Percentiles rank a stretch among this genome's conserved stretches.
Conservation (phyloP, 1,284 basidiomycete species). For the Boletus mariae region DNA sequence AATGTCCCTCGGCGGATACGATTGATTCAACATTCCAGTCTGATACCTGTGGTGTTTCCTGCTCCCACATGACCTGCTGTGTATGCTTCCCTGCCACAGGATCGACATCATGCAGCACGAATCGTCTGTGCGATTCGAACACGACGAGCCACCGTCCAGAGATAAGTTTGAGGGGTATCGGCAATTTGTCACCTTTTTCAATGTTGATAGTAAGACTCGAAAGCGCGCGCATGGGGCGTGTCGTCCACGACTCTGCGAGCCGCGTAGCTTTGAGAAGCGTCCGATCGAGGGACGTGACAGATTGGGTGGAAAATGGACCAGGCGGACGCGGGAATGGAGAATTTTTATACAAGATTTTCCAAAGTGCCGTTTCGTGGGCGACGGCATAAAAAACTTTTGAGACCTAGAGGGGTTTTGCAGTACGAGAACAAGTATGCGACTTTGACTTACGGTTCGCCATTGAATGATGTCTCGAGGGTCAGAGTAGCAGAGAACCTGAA, state of each 20-base stretch:
- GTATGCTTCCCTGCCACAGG: background rate
- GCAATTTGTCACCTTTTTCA: too few relatives aligned
- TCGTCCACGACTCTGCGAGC: conserved; percentile 8
- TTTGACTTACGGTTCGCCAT: background rate
- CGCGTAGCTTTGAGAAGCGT: background rate
- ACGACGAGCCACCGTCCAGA: conserved; percentile 1
- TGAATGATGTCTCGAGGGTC: background rate
- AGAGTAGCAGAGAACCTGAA: background rate
- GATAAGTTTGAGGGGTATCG: background rate
- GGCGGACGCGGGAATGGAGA: background rate
- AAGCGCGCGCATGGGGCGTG: background rate
- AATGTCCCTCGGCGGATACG: background rate
- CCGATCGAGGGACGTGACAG: background rate
- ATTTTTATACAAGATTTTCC: background rate
- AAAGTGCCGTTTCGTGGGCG: background rate
- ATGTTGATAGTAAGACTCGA: background rate
- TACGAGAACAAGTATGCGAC: background rate
- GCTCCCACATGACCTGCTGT: background rate
- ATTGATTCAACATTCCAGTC: background rate
- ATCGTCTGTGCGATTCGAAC: background rate
- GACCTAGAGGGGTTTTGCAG: background rate
- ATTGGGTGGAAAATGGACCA: background rate
- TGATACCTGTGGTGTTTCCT: background rate
- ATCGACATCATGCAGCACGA: background rate
- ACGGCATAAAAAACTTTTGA: background rate